Conservation (phyloP, 208 protist species). For the Leishmania turanica region DNA sequence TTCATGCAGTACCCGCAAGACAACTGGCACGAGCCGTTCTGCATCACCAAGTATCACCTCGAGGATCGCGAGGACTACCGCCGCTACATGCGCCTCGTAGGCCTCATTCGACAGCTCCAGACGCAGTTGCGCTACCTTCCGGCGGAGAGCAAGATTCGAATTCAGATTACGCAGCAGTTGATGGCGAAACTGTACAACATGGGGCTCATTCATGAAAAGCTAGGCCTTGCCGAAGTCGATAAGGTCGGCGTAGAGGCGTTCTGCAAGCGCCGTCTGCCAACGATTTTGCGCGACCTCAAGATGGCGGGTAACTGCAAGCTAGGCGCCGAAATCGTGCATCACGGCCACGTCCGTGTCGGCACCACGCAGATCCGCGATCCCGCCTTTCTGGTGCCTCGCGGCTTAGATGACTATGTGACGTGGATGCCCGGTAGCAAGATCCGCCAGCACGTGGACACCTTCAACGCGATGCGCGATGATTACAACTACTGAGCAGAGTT, state of each 20-base stretch:
- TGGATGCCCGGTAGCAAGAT: constrained; percentile 93
- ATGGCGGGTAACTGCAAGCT: constrained; percentile 91
- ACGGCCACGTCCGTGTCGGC: constrained; percentile 91
- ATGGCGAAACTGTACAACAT: constrained; percentile 92
- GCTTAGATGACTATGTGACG: constrained; percentile 85
- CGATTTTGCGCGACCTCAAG: constrained; percentile 85
- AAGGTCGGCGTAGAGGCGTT: constrained; percentile 91
- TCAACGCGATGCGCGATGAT: constrained; percentile 88
- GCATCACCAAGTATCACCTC: constrained; percentile 93
- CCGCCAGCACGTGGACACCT: constrained; percentile 85
- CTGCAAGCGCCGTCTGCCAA: constrained; percentile 88
- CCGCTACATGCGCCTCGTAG: constrained; percentile 87
- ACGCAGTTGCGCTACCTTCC: constrained; percentile 90
- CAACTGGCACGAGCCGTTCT: constrained; percentile 92
- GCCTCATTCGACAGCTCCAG: constrained; percentile 86
- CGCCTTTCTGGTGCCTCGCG: constrained; percentile 86
- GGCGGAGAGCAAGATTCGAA: constrained; percentile 84
- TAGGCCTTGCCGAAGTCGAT: constrained; percentile 86
- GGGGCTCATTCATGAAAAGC: constrained; percentile 88
- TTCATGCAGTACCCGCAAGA: constrained; percentile 93
- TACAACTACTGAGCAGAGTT: constrained; percentile 56
- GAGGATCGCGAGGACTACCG: constrained; percentile 94
- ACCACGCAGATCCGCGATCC: constrained; percentile 89
- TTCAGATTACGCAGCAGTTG: constrained; percentile 91
- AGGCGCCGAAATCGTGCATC: constrained; percentile 81